Percentiles rank a stretch among this genome's conserved stretches.
Conservation (phyloP, 139 green algal species). For the Closterium sp. region DNA sequence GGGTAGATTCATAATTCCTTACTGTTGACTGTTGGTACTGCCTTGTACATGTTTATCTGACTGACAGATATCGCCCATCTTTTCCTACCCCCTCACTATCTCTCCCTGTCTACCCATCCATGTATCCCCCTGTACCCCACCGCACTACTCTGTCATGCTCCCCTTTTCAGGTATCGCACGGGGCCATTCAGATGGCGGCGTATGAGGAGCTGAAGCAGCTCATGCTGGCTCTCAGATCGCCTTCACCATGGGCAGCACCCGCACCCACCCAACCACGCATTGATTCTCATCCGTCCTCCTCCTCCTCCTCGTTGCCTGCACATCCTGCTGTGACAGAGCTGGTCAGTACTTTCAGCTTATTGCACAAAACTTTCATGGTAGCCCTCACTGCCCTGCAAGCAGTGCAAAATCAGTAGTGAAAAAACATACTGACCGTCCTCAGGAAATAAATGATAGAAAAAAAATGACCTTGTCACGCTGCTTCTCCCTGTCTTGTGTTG, state of each 20-base stretch:
- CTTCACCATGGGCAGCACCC: neutral
- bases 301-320: neutral
- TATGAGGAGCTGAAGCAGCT: slow-evolving; percentile 90
- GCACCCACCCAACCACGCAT: neutral
- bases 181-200: slow-evolving; percentile 91
- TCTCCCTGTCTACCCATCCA: too few species aligned
- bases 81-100: too few species aligned
- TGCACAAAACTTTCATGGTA: too few species aligned
- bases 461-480: neutral
- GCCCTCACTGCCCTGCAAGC: too few species aligned
- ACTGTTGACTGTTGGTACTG: too few species aligned
- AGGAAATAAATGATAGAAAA: too few species aligned
- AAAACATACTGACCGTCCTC: too few species aligned
- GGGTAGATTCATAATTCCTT: too few species aligned
- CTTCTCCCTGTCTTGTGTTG: neutral
- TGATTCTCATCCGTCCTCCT: neutral
- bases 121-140: neutral
- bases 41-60: too few species aligned
- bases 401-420: too few species aligned
- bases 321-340: neutral
- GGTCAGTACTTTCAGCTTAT: neutral
- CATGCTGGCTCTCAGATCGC: neutral
- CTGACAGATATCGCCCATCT: too few species aligned
- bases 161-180: slow-evolving; percentile 65
- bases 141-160: neutral